Base-by-base conservation (phyloP, 139 green algal genomes). In the Closterium sp. region DNA sequence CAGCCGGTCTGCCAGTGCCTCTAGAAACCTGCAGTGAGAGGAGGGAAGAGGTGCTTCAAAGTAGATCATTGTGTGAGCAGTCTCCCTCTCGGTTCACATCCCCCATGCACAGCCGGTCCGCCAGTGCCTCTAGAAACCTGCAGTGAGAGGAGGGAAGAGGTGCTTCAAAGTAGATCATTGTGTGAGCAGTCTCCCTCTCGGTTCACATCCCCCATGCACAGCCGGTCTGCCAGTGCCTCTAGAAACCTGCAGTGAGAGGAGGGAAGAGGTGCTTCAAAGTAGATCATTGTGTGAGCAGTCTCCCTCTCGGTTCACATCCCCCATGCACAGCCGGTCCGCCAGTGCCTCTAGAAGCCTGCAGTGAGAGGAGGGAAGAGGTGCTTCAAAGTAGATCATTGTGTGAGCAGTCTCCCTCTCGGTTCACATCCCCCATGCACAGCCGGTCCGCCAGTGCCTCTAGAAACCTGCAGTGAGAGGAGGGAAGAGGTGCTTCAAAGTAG, bases 161-260 rank as follows among this genome's bases (percentile, higher is more conserved):
- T n/a, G n/a, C n/a, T n/a, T n/a, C n/a, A n/a, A n/a, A n/a, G n/a
- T n/a, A 38, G 32, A 38, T 2, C 32, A 4, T 4, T 38, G n/a
- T 50, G 38, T 79, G 62, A 2, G 62, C 62, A 19, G 1, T 0
- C 98, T 31, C 97, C 98, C 11, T 96, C 98, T 7, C 96, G 93
- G 93, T 99, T 98, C 13, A 95, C 45, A 45, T 99, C 96, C 0
- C 96, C 96, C 30, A 97, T 94, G 93, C 97, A 98, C 86, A 97
- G 85, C n/a, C 92, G 84, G 21, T 97, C 95, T 1, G 96, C 97
- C 62, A 99, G 50, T 0, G 87, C 89, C 13, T 94, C 42, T 17
- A 96, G 91, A 27, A 92, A 92, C 79, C 90, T 92, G 90, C 17
- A n/a, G 79, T 31, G 28, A 91, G 86, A 31, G 0, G 50, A 28